A percentile compares a stretch with the other conserved stretches of the same genome.
Evolutionary conservation across 2,329 filamentous ascomycete genomes (phyloP).

Genomic region (Paracoccidioides lutzii): DNA sequence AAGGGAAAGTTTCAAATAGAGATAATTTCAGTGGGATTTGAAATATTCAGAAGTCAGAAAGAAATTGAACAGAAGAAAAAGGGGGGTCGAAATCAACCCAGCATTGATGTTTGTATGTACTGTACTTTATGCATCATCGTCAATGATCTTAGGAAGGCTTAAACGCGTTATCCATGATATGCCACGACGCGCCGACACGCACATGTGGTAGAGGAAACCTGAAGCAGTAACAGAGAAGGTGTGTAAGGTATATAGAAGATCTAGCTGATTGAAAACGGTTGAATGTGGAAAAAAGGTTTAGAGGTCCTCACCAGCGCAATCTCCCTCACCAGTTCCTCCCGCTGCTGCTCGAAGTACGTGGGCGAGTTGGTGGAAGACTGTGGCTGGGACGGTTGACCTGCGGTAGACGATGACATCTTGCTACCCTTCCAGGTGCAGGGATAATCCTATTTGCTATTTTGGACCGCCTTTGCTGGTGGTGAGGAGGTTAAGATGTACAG

Average conservation of each 20-base stretch:
- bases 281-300: neutral
- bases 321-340: conserved; percentile 30
- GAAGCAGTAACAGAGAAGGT: neutral
- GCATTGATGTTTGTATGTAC: too few relatives aligned
- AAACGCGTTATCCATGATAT: too few relatives aligned
- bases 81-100: too few relatives aligned
- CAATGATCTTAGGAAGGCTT: too few relatives aligned
- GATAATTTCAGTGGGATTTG: too few relatives aligned
- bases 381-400: neutral
- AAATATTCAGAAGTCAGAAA: too few relatives aligned
- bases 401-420: neutral
- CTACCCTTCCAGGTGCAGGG: neutral
- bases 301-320: conserved; percentile 26
- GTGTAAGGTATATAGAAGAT: neutral
- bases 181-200: too few relatives aligned
- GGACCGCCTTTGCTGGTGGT: neutral
- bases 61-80: too few relatives aligned
- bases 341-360: conserved; percentile 29
- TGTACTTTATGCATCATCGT: too few relatives aligned
- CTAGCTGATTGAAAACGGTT: neutral
- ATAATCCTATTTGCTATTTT: neutral
- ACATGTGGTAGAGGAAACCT: too few relatives aligned
- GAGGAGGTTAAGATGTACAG: neutral
- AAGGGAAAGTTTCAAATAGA: neutral
- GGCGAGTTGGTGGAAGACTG: neutral